These are phyloP conservation scores for Mariannaea sp. DNA, from an alignment of 2,329 filamentous ascomycete genomes.

Conservation along the genomic window DNA sequence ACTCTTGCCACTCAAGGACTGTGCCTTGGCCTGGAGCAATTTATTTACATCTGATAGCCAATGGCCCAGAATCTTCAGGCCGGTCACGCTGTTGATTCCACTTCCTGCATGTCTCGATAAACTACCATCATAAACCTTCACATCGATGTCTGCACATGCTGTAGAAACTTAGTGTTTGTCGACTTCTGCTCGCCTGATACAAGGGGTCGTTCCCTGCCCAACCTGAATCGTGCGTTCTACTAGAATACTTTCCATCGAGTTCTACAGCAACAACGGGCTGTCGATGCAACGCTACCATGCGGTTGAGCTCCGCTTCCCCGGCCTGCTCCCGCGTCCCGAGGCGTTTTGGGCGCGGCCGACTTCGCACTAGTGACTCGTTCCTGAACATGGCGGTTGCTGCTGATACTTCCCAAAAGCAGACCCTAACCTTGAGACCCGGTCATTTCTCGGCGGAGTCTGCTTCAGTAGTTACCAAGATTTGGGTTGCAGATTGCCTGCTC, in stretches of 20 bases:
- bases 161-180: background rate
- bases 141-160: no score
- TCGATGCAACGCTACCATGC: constrained; percentile 8
- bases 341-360: no score
- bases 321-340: background rate
- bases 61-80: no score
- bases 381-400: background rate
- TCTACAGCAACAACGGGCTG: background rate
- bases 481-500: background rate
- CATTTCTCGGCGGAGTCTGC: background rate
- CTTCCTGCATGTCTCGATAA: no score
- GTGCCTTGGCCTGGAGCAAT: no score
- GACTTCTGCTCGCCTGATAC: constrained; percentile 9
- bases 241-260: background rate
- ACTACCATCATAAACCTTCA: no score
- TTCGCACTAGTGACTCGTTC: no score
- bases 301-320: background rate
- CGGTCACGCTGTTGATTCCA: no score
- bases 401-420: background rate
- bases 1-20: no score
- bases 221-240: background rate
- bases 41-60: no score
- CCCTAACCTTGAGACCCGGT: background rate
- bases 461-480: background rate
- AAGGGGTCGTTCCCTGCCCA: background rate